Conservation (phyloP, 257 asterid species). For the Vinca minor region DNA sequence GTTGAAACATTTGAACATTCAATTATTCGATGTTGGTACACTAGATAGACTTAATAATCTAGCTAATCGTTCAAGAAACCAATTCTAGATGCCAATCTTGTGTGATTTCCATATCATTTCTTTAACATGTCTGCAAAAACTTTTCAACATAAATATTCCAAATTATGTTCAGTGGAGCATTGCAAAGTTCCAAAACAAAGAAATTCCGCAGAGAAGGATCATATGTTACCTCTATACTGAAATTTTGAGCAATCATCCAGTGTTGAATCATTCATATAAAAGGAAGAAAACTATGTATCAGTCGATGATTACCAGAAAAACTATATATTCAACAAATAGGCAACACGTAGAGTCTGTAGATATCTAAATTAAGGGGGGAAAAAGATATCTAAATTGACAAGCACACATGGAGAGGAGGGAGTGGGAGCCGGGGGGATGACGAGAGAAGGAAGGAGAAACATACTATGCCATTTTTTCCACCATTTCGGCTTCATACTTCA, state of each 20-base stretch:
- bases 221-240: slow-evolving; percentile 53
- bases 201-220: not conserved
- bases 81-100: not conserved
- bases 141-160: not conserved
- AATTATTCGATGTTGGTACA: not conserved
- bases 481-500: slow-evolving; percentile 46
- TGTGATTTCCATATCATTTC: not conserved
- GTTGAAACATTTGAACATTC: not conserved
- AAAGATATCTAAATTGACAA: not conserved
- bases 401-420: not conserved
- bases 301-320: not conserved
- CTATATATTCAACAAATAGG: slow-evolving; percentile 15
- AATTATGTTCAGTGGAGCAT: not conserved
- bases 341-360: slow-evolving; percentile 1
- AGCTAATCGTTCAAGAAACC: too few species aligned
- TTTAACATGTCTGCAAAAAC: not conserved
- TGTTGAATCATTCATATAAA: not conserved
- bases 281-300: not conserved
- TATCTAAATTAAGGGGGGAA: too few species aligned
- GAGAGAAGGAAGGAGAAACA: slow-evolving; percentile 3
- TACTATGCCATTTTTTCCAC: slow-evolving; percentile 53
- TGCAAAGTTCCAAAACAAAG: not conserved
- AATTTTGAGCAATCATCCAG: slow-evolving; percentile 17
- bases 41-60: too few species aligned
- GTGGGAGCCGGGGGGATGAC: not conserved